Conservation (phyloP, 2,329 filamentous ascomycete species). For the Fusarium tanahbumbuense region DNA sequence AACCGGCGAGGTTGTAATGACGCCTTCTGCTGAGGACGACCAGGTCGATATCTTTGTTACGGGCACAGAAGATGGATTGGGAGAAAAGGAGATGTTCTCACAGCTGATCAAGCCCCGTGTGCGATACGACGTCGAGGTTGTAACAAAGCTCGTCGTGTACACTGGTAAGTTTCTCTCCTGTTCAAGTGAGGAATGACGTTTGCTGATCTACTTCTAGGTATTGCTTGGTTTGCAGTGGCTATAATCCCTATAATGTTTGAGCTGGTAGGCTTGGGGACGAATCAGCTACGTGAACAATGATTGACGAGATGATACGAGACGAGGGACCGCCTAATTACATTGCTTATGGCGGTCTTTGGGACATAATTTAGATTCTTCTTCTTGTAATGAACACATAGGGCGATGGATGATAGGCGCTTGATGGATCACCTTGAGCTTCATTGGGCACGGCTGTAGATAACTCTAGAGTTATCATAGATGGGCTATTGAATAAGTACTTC, state of each 20-base stretch:
- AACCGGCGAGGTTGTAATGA: constrained; percentile 64
- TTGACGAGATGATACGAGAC: constrained; percentile 30
- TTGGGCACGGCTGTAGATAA: constrained; percentile 19
- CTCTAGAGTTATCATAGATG: constrained; percentile 15
- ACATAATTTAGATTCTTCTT: constrained; percentile 36
- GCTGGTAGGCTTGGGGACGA: constrained; percentile 63
- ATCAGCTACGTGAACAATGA: constrained; percentile 48
- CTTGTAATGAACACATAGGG: constrained; percentile 42
- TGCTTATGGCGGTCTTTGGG: constrained; percentile 15
- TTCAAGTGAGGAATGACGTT: too few relatives aligned
- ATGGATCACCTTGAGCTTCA: constrained; percentile 14
- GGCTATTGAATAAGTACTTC: not conserved
- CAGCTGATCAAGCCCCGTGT: constrained; percentile 87
- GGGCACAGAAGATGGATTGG: constrained; percentile 61
- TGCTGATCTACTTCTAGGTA: constrained; percentile 65
- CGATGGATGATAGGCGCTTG: constrained; percentile 38
- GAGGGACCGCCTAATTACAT: constrained; percentile 1
- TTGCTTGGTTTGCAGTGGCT: constrained; percentile 83
- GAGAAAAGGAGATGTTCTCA: constrained; percentile 85
- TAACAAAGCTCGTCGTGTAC: constrained; percentile 96
- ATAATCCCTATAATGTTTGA: constrained; percentile 80
- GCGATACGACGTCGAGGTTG: constrained; percentile 97
- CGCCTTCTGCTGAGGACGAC: constrained; percentile 47
- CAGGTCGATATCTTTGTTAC: constrained; percentile 51
- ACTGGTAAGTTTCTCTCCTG: constrained; percentile 79